Base-by-base conservation (phyloP, 441 rosid species). In the Pelargonium myrrhifolium region DNA sequence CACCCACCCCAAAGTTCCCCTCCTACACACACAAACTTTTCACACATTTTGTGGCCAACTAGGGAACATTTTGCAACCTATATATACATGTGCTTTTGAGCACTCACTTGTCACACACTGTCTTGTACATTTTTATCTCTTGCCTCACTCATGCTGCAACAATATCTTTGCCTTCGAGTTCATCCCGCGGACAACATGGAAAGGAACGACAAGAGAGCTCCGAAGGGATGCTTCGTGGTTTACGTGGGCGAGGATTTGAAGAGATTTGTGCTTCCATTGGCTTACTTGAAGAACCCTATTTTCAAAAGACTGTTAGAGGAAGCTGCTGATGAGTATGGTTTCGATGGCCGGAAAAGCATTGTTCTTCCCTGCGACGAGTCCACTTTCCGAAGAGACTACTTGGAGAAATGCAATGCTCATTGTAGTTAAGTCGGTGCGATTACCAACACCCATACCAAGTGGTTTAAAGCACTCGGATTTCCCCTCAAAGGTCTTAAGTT, bases 291-390 rank as follows among this genome's bases (percentile, higher is more conserved):
- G 56, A 56, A 65, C 49, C 66, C 72, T 1, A 62, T 17, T 2
- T 75, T 78, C 65, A 43, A 53, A 75, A 45, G 45, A 49, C 70
- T 78, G 58, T 51, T 78, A n/a, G 43, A 78, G 6, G 63, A 42
- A 35, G 72, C 81, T n/a, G 78, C 74, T 9, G 78, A 78, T 3
- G 83, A 79, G 71, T 79, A 53, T 18, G 82, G 81, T 0, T 79
- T 72, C 26, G n/a, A 63, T 43, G 43, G 63, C 66, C 67, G 63
- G 10, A 60, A 24, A 9, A 60, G 68, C 31, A 67, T 81, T 24
- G 63, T 76, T 12, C 64, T 78, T n/a, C 80, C 84, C 37, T 78
- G 80, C 21, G 73, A 81, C 20, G 75, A 60, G 39, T 67, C 69
- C 1, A 71, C 79, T 15, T 77, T 75, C 64, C 45, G 40, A 24